These are phyloP conservation scores for Closterium sp. DNA, from an alignment of 139 green algal genomes.

Conservation along the genomic window DNA sequence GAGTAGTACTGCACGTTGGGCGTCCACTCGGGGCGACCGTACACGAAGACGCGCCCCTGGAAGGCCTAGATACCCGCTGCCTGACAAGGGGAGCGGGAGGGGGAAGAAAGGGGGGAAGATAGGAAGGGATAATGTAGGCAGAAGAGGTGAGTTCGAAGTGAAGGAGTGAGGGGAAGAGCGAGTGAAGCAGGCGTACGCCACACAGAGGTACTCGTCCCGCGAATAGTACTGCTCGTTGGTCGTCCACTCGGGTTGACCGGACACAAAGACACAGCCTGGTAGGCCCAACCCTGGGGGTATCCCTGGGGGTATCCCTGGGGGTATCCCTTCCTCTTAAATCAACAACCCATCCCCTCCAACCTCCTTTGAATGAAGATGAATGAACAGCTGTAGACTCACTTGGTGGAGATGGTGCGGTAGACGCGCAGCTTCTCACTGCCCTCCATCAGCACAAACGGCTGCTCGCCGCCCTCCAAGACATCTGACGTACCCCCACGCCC, in stretches of 20 bases:
- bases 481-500: too few relatives aligned
- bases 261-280: slow-evolving; percentile 33
- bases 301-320: too few relatives aligned
- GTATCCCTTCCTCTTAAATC: too few relatives aligned
- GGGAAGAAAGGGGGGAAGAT: not conserved
- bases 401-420: not conserved
- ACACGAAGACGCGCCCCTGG: not conserved
- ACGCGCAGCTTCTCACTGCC: not conserved
- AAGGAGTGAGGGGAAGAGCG: not conserved
- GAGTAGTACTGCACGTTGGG: slow-evolving; percentile 52
- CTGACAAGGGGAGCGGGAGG: not conserved
- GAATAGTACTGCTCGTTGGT: slow-evolving; percentile 42
- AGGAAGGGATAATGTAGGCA: too few relatives aligned
- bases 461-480: too few relatives aligned
- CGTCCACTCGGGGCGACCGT: not conserved
- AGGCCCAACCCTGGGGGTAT: too few relatives aligned
- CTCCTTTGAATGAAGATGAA: too few relatives aligned
- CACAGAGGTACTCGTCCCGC: too few relatives aligned
- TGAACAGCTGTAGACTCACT: too few relatives aligned
- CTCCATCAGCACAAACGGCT: slow-evolving; percentile 17
- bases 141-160: not conserved
- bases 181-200: not conserved
- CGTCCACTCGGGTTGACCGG: slow-evolving; percentile 33
- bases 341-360: not conserved
- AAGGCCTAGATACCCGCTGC: not conserved